These are phyloP conservation scores for Chrysoporthe puriensis DNA, from an alignment of 2,329 filamentous ascomycete species.

Conservation along the genomic window DNA sequence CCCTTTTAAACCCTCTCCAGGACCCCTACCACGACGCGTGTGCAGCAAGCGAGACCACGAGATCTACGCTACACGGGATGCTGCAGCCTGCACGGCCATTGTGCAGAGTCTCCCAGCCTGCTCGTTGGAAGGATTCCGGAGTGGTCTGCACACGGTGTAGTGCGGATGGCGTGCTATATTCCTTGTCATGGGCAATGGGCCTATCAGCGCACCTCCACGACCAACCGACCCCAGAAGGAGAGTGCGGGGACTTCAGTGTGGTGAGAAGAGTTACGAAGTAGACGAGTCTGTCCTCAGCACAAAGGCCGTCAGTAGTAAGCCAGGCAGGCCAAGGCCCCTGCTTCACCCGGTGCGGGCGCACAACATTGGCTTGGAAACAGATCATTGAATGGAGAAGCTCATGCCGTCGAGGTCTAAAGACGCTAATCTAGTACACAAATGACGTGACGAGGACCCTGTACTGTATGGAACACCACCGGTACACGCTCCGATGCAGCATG, in stretches of 20 bases:
- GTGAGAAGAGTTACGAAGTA: neutral
- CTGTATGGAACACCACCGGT: neutral
- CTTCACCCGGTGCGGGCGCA: neutral
- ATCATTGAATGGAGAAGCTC: neutral
- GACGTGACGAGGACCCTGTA: neutral
- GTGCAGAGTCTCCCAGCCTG: neutral
- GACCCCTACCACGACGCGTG: neutral
- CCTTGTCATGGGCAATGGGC: slow-evolving; percentile 14
- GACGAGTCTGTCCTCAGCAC: neutral
- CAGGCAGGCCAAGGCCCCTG: neutral
- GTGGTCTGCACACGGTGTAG: slow-evolving; percentile 10
- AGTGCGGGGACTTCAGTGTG: neutral
- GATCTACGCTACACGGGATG: neutral
- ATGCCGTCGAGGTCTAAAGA: neutral
- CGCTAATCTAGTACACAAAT: neutral
- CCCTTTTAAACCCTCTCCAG: neutral
- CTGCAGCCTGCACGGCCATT: neutral
- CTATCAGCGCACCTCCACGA: slow-evolving; percentile 2
- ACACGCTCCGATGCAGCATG: neutral
- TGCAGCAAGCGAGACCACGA: neutral
- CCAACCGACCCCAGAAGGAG: neutral
- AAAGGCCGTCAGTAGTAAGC: neutral
- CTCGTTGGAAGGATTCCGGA: slow-evolving; percentile 9
- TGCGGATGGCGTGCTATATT: slow-evolving; percentile 21
- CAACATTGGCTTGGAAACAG: neutral